Conservation (phyloP, 257 asterid genomes). For the Knoxia roxburghii region DNA sequence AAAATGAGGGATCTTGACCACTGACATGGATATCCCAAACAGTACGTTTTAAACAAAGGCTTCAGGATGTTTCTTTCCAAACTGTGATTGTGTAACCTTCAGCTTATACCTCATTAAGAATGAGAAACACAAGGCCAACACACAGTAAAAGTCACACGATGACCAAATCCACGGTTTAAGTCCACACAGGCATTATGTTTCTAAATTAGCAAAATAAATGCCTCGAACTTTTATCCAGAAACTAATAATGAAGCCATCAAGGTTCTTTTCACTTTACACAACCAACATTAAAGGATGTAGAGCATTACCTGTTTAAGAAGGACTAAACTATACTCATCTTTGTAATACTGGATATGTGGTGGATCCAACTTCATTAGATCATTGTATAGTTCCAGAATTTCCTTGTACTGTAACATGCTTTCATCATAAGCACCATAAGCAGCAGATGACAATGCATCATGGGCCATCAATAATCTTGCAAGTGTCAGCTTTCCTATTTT, state of each 20-base stretch:
- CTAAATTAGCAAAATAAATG: background rate
- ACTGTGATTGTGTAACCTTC: background rate
- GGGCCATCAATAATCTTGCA: constrained; percentile 83
- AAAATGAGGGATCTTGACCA: background rate
- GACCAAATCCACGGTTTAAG: background rate
- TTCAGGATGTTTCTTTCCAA: background rate
- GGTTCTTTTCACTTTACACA: background rate
- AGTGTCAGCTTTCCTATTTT: constrained; percentile 95
- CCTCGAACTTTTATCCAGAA: background rate
- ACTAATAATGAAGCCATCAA: background rate
- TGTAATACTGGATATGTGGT: constrained; percentile 61
- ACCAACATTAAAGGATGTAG: constrained; percentile 6
- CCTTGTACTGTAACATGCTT: constrained; percentile 41
- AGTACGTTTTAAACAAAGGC: background rate
- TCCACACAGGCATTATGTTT: background rate
- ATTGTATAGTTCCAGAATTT: constrained; percentile 62
- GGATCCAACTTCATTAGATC: constrained; percentile 78
- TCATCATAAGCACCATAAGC: constrained; percentile 27
- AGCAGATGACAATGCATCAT: constrained; percentile 41
- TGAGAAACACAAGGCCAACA: background rate
- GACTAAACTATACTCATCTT: constrained; percentile 68
- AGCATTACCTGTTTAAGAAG: constrained; percentile 64
- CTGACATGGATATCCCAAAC: background rate
- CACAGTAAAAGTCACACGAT: background rate
- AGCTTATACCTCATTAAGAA: background rate